Evolutionary conservation across 192 early-diverging fungal species (phyloP).

Genomic region (Coemansia sp.): DNA sequence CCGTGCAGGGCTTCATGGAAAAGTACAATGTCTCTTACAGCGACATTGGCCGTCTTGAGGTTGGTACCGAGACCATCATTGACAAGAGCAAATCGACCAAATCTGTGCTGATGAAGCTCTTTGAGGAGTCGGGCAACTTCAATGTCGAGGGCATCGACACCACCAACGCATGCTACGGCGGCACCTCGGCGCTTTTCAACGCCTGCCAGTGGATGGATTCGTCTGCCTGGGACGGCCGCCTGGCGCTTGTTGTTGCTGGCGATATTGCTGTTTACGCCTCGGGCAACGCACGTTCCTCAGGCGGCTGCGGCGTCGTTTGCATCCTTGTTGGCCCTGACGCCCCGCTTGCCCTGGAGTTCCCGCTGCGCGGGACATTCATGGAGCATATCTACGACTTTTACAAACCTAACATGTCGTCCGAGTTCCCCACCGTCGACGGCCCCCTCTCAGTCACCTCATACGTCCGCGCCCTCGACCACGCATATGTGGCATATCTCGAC

Average conservation of each 20-base stretch:
- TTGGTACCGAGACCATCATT: conserved; percentile 98
- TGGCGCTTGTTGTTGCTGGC: conserved; percentile 85
- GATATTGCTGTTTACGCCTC: conserved; percentile 96
- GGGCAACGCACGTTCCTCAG: conserved; percentile 90
- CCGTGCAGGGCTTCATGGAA: conserved; percentile 87
- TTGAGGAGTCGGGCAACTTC: conserved; percentile 85
- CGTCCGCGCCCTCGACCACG: conserved; percentile 83
- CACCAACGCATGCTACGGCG: conserved; percentile 99
- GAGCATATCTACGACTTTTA: conserved; percentile 98
- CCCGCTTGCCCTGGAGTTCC: conserved; percentile 88
- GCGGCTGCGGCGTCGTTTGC: conserved; percentile 89
- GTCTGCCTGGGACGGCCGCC: conserved; percentile 90
- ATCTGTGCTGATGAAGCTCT: conserved; percentile 94
- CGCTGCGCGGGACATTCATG: conserved; percentile 89
- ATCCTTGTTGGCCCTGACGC: conserved; percentile 93
- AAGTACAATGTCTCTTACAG: conserved; percentile 86
- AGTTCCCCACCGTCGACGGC: conserved; percentile 98
- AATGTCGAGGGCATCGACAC: conserved; percentile 97
- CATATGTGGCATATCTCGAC: conserved; percentile 82
- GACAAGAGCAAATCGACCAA: conserved; percentile 99
- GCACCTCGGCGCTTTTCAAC: conserved; percentile 94
- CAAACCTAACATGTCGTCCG: conserved; percentile 96
- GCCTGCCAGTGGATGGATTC: conserved; percentile 97
- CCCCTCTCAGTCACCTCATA: conserved; percentile 92
- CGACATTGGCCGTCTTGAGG: conserved; percentile 91